A percentile compares a stretch with the other conserved stretches of the same genome.
phyloP scores from a whole-genome alignment of 2,329 filamentous ascomycete genomes.

The Alternaria postmessia region DNA sequence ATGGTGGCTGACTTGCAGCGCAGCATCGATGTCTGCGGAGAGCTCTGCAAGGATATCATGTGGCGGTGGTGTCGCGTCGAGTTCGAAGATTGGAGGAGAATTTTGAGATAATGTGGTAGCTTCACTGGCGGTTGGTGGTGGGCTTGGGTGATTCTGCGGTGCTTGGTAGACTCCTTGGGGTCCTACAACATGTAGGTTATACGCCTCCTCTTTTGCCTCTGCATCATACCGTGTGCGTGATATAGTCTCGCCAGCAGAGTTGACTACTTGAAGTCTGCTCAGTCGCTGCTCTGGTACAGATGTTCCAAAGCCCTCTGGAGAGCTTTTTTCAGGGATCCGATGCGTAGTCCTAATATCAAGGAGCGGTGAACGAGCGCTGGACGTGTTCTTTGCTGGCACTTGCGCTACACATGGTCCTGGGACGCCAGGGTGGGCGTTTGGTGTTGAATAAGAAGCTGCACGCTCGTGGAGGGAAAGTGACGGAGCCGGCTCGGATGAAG shows the following conservation, averaged over 20 bases:
- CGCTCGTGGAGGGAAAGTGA: background rate
- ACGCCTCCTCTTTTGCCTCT: background rate
- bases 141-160: background rate
- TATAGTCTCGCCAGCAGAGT: background rate
- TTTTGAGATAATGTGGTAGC: background rate
- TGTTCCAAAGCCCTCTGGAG: background rate
- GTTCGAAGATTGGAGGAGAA: conserved; percentile 16
- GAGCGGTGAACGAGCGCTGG: too few relatives aligned
- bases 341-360: background rate
- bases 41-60: conserved; percentile 28
- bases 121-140: background rate
- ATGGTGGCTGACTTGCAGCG: background rate
- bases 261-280: background rate
- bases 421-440: background rate
- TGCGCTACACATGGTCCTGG: background rate
- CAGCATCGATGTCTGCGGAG: conserved; percentile 24
- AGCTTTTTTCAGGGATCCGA: background rate
- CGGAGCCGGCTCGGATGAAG: conserved; percentile 1
- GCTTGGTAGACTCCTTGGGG: conserved; percentile 10
- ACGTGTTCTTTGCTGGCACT: background rate
- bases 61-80: conserved; percentile 9
- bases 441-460: background rate
- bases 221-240: conserved; percentile 2
- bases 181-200: conserved; percentile 8
- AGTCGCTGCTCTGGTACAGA: background rate